Evolutionary conservation across 2,329 filamentous ascomycete species (phyloP), one percentile per base, ranked within the genome.

Genomic region (Epichloe scottii): DNA sequence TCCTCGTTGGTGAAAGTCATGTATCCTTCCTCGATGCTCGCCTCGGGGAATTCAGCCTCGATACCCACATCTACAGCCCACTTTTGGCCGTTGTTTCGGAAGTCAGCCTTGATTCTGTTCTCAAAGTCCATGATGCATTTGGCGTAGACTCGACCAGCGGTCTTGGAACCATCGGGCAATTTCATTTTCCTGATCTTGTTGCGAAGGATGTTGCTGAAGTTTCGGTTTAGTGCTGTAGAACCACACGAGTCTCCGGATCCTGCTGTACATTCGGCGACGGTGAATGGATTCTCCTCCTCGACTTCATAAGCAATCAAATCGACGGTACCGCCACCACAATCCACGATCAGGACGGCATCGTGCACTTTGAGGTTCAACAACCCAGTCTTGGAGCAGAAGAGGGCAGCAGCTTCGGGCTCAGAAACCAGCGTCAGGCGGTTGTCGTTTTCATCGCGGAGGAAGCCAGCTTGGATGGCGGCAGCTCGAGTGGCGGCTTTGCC

Each of bases 121-220:
- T 98, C 93, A 63, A 98, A 98, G 71, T 98, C 93, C 91, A 97
- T 97, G 70, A 98, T 97, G 68, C 91, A 97, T 74, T 97, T 97
- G 59, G 91, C 91, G 68, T 97, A 97, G 50, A 98, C 93, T 69
- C 91, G 89, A 42, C 91, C 91, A n/a, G 93, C 91, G 3, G 89
- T 97, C 72, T 91, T 94, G 59, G 91, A 96, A 45, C 90, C 91
- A 64, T 97, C 91, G 1, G 93, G 90, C 44, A 98, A 77, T 72
- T 97, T 97, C 93, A 97, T 97, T 76, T 97, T 97, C 59, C 91
- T 81, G 62, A 98, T 97, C 77, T 97, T 97, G 55, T 91, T 94
- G 50, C 93, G 85, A 48, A 97, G 75, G 59, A 98, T 96, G 71
- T 97, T 97, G 72, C 89, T 95, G 66, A 97, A 98, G 69, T 97